These are phyloP conservation scores for Furcasterigmium furcatum DNA, from an alignment of 2,329 filamentous ascomycete genomes.

Conservation along the genomic window DNA sequence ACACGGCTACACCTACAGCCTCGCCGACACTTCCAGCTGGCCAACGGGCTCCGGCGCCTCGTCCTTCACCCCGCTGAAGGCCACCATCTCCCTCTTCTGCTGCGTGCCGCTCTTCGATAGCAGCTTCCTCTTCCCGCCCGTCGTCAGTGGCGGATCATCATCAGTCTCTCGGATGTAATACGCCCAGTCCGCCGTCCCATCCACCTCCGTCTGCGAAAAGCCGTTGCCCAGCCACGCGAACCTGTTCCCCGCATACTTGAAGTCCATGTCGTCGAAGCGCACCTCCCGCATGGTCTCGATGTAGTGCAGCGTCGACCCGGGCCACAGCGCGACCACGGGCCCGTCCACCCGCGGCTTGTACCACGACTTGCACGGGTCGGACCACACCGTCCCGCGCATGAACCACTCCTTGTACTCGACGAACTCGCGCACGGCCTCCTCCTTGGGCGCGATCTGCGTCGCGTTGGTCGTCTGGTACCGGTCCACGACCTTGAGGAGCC, in stretches of 20 bases:
- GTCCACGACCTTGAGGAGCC: slow-evolving; percentile 46
- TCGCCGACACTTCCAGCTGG: background rate
- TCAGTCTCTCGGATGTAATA: slow-evolving; percentile 33
- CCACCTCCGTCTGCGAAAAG: slow-evolving; percentile 35
- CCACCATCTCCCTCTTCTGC: background rate
- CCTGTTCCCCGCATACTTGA: slow-evolving; percentile 31
- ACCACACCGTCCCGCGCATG: slow-evolving; percentile 41
- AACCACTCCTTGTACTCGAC: slow-evolving; percentile 39
- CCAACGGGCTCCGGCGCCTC: too few species aligned
- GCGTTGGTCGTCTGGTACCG: slow-evolving; percentile 46
- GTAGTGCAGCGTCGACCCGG: slow-evolving; percentile 40
- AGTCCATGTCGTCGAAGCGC: slow-evolving; percentile 42
- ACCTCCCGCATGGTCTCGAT: slow-evolving; percentile 42
- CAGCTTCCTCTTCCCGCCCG: slow-evolving; percentile 13
- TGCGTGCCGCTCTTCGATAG: slow-evolving; percentile 19
- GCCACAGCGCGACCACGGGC: slow-evolving; percentile 13
- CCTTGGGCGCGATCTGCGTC: slow-evolving; percentile 37
- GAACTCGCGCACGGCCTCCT: slow-evolving; percentile 46
- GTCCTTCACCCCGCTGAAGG: too few species aligned
- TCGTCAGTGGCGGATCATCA: slow-evolving; percentile 24
- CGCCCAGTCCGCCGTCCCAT: slow-evolving; percentile 32
- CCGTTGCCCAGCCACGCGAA: slow-evolving; percentile 39
- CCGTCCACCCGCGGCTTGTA: slow-evolving; percentile 17
- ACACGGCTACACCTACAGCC: background rate
- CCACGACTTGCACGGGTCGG: slow-evolving; percentile 31